These are phyloP conservation scores for Daldinia grandis DNA, from an alignment of 495 filamentous ascomycete genomes.

Conservation along the genomic window DNA sequence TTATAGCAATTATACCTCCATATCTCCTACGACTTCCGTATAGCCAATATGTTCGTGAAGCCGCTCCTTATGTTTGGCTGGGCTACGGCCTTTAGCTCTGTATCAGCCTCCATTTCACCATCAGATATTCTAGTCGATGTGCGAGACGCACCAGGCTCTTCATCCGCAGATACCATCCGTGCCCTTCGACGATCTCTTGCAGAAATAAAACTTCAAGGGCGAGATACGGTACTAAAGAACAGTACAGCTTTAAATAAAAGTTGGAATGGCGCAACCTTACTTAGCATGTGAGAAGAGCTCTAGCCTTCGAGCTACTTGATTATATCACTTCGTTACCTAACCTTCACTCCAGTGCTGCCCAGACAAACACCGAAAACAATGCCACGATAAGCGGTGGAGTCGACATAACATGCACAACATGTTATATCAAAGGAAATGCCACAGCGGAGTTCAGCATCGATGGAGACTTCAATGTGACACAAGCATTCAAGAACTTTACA, in stretches of 20 bases:
- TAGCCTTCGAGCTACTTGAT: background rate
- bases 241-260: constrained; percentile 51
- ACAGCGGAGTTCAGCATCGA: constrained; percentile 52
- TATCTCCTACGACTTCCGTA: background rate
- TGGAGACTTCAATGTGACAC: constrained; percentile 51
- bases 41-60: constrained; percentile 22
- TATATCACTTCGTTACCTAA: constrained; percentile 1
- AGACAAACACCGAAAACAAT: background rate
- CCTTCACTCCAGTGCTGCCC: constrained; percentile 6
- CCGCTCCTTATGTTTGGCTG: constrained; percentile 10
- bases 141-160: constrained; percentile 26
- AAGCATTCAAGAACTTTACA: constrained; percentile 48
- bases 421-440: constrained; percentile 60
- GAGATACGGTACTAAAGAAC: constrained; percentile 44
- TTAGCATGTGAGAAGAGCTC: constrained; percentile 40
- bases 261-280: constrained; percentile 50
- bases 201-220: constrained; percentile 14
- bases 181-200: constrained; percentile 27
- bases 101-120: constrained; percentile 17
- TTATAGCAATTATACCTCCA: background rate
- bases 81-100: constrained; percentile 15
- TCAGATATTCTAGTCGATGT: constrained; percentile 16
- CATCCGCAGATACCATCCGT: constrained; percentile 26
- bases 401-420: constrained; percentile 58
- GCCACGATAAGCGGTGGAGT: constrained; percentile 34